A percentile compares a stretch with the other conserved stretches of the same genome.
Conservation (phyloP, 495 filamentous ascomycete species). For the Ramalina peruviana region DNA sequence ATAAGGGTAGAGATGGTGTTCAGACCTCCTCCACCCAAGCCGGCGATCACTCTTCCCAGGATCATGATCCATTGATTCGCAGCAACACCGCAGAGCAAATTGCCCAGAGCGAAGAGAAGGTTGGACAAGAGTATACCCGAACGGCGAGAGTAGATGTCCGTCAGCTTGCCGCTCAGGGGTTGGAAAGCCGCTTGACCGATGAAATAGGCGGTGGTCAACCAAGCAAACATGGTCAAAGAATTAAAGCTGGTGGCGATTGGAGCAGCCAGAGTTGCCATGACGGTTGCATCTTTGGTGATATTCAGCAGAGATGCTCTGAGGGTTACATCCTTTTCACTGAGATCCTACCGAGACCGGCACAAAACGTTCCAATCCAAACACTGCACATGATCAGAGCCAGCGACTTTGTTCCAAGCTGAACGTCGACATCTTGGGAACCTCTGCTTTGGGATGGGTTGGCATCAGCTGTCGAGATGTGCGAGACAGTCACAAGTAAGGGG, state of each 20-base stretch:
- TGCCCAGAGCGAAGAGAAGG: slow-evolving; percentile 49
- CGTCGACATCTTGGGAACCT: background rate
- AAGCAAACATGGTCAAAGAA: slow-evolving; percentile 52
- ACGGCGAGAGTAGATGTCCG: slow-evolving; percentile 56
- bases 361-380: slow-evolving; percentile 65
- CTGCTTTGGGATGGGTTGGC: background rate
- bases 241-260: slow-evolving; percentile 57
- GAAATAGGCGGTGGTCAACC: slow-evolving; percentile 61
- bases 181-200: slow-evolving; percentile 60
- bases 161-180: slow-evolving; percentile 53
- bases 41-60: slow-evolving; percentile 52
- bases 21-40: slow-evolving; percentile 56
- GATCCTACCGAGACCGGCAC: slow-evolving; percentile 52
- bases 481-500: background rate
- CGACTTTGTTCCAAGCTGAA: slow-evolving; percentile 26
- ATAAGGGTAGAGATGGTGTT: slow-evolving; percentile 58
- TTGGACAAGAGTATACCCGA: slow-evolving; percentile 53
- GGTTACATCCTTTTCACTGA: background rate
- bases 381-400: slow-evolving; percentile 28
- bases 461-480: background rate
- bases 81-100: slow-evolving; percentile 55
- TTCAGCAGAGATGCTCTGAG: background rate
- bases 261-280: slow-evolving; percentile 56
- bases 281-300: slow-evolving; percentile 35
- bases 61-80: slow-evolving; percentile 43